These are phyloP conservation scores for Saccharomyces hybrid DNA, from an alignment of 1,139 yeast genomes.

Conservation along the genomic window DNA sequence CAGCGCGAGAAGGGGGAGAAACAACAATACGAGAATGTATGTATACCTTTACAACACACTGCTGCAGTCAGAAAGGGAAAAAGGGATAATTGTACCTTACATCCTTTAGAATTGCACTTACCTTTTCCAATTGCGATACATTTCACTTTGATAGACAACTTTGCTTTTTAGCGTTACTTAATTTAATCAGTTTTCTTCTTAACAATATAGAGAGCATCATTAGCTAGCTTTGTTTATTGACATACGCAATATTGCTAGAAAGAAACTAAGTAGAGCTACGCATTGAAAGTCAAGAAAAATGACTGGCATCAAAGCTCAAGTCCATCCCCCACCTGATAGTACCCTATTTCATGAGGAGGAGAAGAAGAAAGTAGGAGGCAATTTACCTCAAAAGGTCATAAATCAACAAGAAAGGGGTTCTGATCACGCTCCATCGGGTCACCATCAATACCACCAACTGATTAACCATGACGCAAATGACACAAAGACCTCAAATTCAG, in stretches of 20 bases:
- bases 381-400: slow-evolving; percentile 7
- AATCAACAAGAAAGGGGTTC: slow-evolving; percentile 10
- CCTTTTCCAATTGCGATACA: not conserved
- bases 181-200: not conserved
- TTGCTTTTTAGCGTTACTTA: not conserved
- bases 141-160: not conserved
- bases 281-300: not conserved
- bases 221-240: not conserved
- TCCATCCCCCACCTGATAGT: slow-evolving; percentile 1
- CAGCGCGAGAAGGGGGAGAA: not conserved
- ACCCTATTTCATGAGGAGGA: slow-evolving; percentile 3
- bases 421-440: slow-evolving; percentile 5
- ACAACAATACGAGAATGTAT: not conserved
- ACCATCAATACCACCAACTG: slow-evolving; percentile 1
- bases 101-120: not conserved
- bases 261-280: not conserved
- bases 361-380: slow-evolving; percentile 8
- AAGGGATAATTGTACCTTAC: not conserved
- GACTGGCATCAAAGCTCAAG: not conserved
- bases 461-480: not conserved
- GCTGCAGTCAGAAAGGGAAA: not conserved
- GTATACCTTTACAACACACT: not conserved
- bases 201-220: not conserved
- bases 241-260: not conserved
- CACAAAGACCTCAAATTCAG: not conserved